Conservation (phyloP, 2,329 filamentous ascomycete species). For the Delphinella strobiligena region DNA sequence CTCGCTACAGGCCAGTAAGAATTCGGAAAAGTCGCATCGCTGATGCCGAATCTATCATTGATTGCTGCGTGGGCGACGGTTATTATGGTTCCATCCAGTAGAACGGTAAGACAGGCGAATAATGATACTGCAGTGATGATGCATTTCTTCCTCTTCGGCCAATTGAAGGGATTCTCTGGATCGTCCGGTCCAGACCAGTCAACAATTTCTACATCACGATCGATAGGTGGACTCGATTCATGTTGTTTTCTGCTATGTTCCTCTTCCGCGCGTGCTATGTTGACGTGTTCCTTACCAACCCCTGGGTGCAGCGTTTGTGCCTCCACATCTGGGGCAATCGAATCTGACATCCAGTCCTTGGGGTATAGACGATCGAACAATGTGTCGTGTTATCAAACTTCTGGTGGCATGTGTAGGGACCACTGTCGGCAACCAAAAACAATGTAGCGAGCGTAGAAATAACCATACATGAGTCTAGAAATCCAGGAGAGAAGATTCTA, state of each 20-base stretch:
- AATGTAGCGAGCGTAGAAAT: too few species aligned
- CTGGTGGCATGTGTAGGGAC: too few species aligned
- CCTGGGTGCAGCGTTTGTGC: neutral
- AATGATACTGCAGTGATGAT: slow-evolving; percentile 20
- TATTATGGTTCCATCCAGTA: slow-evolving; percentile 26
- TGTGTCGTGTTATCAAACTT: too few species aligned
- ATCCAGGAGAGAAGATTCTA: too few species aligned
- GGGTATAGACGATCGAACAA: too few species aligned
- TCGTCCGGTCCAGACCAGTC: slow-evolving; percentile 38
- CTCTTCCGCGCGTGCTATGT: neutral
- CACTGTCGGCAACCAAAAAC: too few species aligned
- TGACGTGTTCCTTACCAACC: neutral
- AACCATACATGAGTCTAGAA: too few species aligned
- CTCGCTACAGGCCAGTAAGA: slow-evolving; percentile 26
- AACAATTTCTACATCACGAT: slow-evolving; percentile 10
- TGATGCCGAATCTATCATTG: slow-evolving; percentile 20
- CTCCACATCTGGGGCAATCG: neutral
- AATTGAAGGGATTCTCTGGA: slow-evolving; percentile 23
- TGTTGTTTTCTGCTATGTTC: neutral
- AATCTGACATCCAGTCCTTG: neutral
- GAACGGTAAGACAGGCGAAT: slow-evolving; percentile 20
- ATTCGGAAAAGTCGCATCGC: slow-evolving; percentile 25
- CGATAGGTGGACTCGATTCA: slow-evolving; percentile 1
- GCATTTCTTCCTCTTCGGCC: slow-evolving; percentile 21
- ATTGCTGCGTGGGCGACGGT: slow-evolving; percentile 23